Conservation (phyloP, 1,284 basidiomycete species). For the Trametes polyzona region DNA sequence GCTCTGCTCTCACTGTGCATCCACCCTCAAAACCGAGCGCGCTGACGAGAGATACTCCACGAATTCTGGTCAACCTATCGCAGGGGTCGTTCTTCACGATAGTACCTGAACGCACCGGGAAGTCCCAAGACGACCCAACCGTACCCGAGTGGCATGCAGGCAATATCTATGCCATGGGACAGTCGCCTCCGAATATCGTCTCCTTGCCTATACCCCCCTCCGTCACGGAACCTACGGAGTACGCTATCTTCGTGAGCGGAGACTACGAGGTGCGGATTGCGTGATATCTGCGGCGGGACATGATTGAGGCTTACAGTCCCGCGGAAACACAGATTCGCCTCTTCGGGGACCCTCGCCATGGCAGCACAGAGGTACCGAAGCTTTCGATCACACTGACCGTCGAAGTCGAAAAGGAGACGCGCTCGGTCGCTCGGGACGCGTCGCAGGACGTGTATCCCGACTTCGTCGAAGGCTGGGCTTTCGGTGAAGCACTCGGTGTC, state of each 20-base stretch:
- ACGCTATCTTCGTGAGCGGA: constrained; percentile 61
- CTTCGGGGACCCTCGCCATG: constrained; percentile 69
- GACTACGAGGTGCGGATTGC: constrained; percentile 67
- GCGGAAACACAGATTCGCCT: constrained; percentile 64
- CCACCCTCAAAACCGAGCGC: constrained; percentile 42
- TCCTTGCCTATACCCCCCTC: constrained; percentile 52
- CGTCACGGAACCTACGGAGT: constrained; percentile 44
- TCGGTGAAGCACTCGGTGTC: constrained; percentile 68
- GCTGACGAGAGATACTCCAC: constrained; percentile 30
- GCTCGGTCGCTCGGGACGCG: constrained; percentile 42
- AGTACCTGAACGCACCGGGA: constrained; percentile 45
- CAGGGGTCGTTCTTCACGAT: constrained; percentile 75
- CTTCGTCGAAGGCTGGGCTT: constrained; percentile 69
- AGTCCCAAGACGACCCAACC: constrained; percentile 14
- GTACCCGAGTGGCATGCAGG: constrained; percentile 70
- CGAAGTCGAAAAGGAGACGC: constrained; percentile 39
- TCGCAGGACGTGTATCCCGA: constrained; percentile 62
- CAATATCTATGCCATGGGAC: constrained; percentile 70
- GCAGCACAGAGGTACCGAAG: constrained; percentile 48
- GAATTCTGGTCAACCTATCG: constrained; percentile 48
- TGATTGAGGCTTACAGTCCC: too few relatives aligned
- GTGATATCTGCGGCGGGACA: too few relatives aligned
- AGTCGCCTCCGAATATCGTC: constrained; percentile 52
- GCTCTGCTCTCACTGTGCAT: constrained; percentile 58
- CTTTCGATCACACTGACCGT: constrained; percentile 54